Evolutionary conservation across 1,284 basidiomycete genomes (phyloP), one percentile per base, ranked within the genome.

Genomic region (Phlebopus sp.): DNA sequence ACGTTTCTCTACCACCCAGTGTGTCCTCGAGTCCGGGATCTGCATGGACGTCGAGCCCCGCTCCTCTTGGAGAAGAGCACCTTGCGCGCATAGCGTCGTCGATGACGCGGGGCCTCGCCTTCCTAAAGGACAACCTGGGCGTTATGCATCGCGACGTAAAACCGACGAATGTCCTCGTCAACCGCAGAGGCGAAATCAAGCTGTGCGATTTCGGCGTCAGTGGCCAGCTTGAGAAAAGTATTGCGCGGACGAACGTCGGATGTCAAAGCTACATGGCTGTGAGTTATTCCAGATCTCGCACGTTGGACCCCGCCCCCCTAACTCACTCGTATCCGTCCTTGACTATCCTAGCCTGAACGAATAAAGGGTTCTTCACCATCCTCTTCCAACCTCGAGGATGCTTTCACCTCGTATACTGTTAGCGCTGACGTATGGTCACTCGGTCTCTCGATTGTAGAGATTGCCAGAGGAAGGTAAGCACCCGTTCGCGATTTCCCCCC

Each of bases 231-330:
- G 95, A 99, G 67, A 94, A 95, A 67, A 92, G 87, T 50, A 75
- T 99, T 17, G 96, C 97, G 19, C 97, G 97, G 74, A 99, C 96
- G 13, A 98, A 98, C 62, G 98, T 99, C 37, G 96, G 97, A 3
- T 99, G 97, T 68, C 97, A 99, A 69, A 90, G 85, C 54, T 99
- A 99, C 71, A 99, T 99, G 95, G 96, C 96, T 40, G 90, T 91
- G 67, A 64, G 86, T 78, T 11, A n/a, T 45, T 29, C 21, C 45
- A 9, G n/a, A n/a, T 41, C 53, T 23, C 32, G 37, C 21, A 25
- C 7, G 15, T 47, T 34, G 25, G 21, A n/a, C 19, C 15, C 13
- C 21, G 14, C 32, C 44, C 42, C 27, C 38, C 36, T 53, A 48
- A 40, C 55, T 31, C 54, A 31, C 13, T 8, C 44, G 36, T 40